Conservation (phyloP, 108 stramenopile genomes). For the Mediolabrus comicus region DNA sequence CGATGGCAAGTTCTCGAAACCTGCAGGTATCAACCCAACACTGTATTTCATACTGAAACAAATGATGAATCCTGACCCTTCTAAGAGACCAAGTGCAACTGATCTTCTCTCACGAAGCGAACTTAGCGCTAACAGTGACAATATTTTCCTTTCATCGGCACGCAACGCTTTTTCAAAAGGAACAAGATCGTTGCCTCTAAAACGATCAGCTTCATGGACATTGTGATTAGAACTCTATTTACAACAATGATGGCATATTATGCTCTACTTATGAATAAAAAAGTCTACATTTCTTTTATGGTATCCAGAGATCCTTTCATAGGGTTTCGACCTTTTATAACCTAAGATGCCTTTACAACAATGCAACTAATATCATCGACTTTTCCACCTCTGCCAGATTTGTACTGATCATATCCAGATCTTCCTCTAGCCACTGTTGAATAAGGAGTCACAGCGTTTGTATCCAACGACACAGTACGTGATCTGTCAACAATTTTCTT, state of each 20-base stretch:
- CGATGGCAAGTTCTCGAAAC: slow-evolving; percentile 43
- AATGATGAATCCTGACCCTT: slow-evolving; percentile 63
- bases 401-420: slow-evolving; percentile 60
- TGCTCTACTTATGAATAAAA: not conserved
- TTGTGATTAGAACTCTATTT: not conserved
- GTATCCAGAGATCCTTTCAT: not conserved
- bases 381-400: slow-evolving; percentile 79
- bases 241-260: no score
- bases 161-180: not conserved
- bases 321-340: not conserved
- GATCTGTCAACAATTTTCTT: slow-evolving; percentile 66
- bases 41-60: slow-evolving; percentile 30
- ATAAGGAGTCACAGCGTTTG: slow-evolving; percentile 72
- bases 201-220: not conserved
- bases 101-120: slow-evolving; percentile 39
- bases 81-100: slow-evolving; percentile 45
- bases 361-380: slow-evolving; percentile 87
- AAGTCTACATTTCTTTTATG: not conserved
- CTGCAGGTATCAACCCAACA: slow-evolving; percentile 34
- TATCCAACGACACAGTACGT: slow-evolving; percentile 66
- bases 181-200: not conserved
- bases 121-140: slow-evolving; percentile 1
- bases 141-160: not conserved
- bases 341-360: slow-evolving; percentile 56
- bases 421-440: slow-evolving; percentile 63